Evolutionary conservation across 2,329 filamentous ascomycete species (phyloP).

Genomic region (Fusarium floridanum): DNA sequence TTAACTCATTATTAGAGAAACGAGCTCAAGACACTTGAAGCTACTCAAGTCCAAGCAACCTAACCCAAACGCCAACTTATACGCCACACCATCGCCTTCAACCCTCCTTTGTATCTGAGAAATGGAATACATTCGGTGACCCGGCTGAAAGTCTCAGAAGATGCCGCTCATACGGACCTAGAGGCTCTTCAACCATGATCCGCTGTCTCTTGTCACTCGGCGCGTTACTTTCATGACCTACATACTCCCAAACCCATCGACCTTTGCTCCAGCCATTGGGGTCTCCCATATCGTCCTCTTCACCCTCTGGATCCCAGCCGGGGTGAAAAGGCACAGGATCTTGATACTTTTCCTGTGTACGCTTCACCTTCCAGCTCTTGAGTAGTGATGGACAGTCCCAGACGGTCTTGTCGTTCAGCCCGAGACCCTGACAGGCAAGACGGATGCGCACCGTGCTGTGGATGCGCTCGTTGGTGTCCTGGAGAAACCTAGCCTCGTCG

Average conservation of each 20-base stretch:
- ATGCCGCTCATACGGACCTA: conserved; percentile 66
- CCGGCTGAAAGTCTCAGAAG: conserved; percentile 61
- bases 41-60: not conserved
- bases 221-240: conserved; percentile 57
- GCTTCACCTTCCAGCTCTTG: conserved; percentile 59
- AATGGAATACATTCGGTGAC: conserved; percentile 58
- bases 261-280: conserved; percentile 46
- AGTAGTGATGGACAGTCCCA: conserved; percentile 62
- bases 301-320: conserved; percentile 48
- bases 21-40: not conserved
- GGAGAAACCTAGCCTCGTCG: conserved; percentile 55
- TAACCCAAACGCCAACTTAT: not conserved
- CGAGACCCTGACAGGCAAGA: conserved; percentile 63
- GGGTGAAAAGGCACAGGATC: conserved; percentile 54
- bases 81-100: conserved; percentile 1
- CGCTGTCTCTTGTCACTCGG: conserved; percentile 55
- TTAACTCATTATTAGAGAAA: not conserved
- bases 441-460: conserved; percentile 68
- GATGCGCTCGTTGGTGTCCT: conserved; percentile 67
- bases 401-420: conserved; percentile 60
- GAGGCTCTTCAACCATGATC: conserved; percentile 64
- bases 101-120: conserved; percentile 49
- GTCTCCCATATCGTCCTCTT: conserved; percentile 39
- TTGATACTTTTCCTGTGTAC: conserved; percentile 47
- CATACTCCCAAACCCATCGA: conserved; percentile 69